Evolutionary conservation across 768 basidiomycete species (phyloP), one percentile per base, ranked within the genome.

Genomic region (Leccinum broughii): DNA sequence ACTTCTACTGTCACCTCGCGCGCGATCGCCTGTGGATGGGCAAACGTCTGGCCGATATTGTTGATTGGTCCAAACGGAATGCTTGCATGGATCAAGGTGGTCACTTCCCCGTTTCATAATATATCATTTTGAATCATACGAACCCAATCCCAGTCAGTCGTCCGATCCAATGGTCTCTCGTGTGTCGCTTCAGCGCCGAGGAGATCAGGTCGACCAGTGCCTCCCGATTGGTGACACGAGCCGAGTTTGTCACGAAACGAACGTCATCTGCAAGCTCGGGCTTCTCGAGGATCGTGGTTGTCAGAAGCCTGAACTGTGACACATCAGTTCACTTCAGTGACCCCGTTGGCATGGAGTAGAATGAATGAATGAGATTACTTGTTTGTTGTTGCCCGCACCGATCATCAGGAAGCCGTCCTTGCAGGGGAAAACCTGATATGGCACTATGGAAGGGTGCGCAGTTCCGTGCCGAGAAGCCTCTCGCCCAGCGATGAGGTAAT

Each of bases 11-110:
- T 85, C 44, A 90, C 83, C 55, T 81, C 77, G 53, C 95, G 82
- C 30, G 94, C 93, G 44, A 87, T 68, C 2, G 92, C 92, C 77
- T 87, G 86, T 7, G 93, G 93, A 74, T 97, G 95, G 35, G 85
- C 84, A 68, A 97, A 98, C 3, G 95, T 94, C 73, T 94, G 86
- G 60, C 81, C 70, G 61, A 98, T 92, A 65, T 92, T 89, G 72
- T 97, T 97, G 77, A 98, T 96, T 17, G 95, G 95, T 32, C 90
- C 92, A 73, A 89, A 88, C 7, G 92, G 92, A 26, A 93, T 85
- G 11, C 89, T 92, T 51, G 35, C 20, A 26, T 48, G 20, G 64
- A 56, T 60, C 26, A 56, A 54, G 37, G 58, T 68, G 49, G 60
- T 35, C 22, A 50, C 49, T 22, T 22, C 51, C n/a, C 55, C 32